Conservation (phyloP, 177 flowering plant genomes). For the Tripterygium wilfordii region DNA sequence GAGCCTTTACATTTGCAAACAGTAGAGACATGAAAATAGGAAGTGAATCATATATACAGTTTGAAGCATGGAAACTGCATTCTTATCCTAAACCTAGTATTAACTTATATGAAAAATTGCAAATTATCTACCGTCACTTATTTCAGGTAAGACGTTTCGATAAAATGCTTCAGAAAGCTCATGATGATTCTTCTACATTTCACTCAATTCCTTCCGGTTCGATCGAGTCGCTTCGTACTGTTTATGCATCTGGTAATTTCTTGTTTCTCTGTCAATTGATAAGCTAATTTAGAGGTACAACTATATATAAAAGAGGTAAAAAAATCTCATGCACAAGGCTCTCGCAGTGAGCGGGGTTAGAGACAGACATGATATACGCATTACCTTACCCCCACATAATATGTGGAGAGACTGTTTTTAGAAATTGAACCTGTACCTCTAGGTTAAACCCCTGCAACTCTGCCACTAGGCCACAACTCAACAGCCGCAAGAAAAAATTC, state of each 20-base stretch:
- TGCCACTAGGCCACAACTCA: too few species aligned
- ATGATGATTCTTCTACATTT: conserved; percentile 30
- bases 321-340: neutral
- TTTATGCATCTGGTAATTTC: conserved; percentile 52
- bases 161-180: conserved; percentile 66
- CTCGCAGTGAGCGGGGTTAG: too few species aligned
- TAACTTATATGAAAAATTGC: neutral
- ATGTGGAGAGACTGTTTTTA: too few species aligned
- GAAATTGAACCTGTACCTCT: too few species aligned
- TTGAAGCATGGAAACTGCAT: neutral
- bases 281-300: too few species aligned
- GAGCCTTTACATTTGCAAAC: too few species aligned
- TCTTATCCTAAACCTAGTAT: neutral
- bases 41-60: too few species aligned
- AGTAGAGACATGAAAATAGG: too few species aligned
- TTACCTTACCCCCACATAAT: too few species aligned
- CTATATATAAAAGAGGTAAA: neutral
- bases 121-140: neutral
- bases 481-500: too few species aligned
- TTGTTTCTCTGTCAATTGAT: neutral
- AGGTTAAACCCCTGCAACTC: too few species aligned
- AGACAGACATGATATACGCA: too few species aligned
- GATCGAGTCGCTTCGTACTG: conserved; percentile 42
- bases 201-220: conserved; percentile 51
- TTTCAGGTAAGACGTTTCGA: conserved; percentile 57